phyloP scores from a whole-genome alignment of 805 yeast genomes.

The Naumovozyma baii region DNA sequence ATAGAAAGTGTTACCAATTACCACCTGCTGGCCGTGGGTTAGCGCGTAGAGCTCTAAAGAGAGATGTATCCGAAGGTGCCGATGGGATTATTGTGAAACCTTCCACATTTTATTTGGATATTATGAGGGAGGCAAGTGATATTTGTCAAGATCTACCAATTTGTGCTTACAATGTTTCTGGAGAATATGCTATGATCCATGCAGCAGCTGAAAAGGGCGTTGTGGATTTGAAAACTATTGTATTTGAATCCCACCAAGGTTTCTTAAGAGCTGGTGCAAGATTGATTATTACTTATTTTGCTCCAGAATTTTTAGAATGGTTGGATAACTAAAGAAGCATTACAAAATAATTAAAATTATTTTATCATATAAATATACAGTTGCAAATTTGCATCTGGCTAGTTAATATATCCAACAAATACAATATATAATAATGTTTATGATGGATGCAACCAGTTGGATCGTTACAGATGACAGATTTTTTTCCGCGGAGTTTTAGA shows the following conservation, averaged over 20 bases:
- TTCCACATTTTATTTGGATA: constrained; percentile 86
- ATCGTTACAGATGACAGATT: background rate
- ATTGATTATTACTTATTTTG: constrained; percentile 80
- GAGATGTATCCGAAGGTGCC: constrained; percentile 88
- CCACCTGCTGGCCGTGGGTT: constrained; percentile 90
- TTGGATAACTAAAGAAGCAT: constrained; percentile 36
- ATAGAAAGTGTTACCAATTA: constrained; percentile 84
- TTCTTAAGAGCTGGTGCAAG: constrained; percentile 93
- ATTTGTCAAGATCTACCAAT: constrained; percentile 78
- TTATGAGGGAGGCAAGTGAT: constrained; percentile 78
- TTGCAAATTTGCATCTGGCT: too few species aligned
- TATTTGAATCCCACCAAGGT: constrained; percentile 85
- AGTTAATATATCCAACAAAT: too few species aligned
- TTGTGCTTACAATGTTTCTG: constrained; percentile 93
- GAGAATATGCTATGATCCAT: constrained; percentile 95
- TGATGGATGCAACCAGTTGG: too few species aligned
- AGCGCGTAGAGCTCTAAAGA: constrained; percentile 79
- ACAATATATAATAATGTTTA: too few species aligned
- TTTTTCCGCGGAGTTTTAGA: background rate
- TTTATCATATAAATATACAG: too few species aligned
- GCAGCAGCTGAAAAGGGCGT: constrained; percentile 97
- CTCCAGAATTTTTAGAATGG: constrained; percentile 96
- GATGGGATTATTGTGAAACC: constrained; percentile 96
- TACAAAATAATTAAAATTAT: too few species aligned
- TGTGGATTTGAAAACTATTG: constrained; percentile 66